Evolutionary conservation across 768 basidiomycete species (phyloP).

Genomic region (Termitomyces sp.): DNA sequence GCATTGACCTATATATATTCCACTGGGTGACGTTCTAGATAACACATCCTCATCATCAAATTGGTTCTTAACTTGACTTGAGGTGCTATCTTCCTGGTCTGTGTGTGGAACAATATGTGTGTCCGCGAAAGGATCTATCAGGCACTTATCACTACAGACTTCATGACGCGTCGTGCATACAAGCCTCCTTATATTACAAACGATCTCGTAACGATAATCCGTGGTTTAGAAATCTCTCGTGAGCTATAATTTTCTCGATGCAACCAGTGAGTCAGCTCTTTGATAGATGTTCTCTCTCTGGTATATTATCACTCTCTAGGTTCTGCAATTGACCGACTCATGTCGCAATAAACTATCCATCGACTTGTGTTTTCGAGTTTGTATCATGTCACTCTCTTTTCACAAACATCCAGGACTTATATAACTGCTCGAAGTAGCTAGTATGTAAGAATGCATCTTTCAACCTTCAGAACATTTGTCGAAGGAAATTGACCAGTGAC

Average conservation of each 20-base stretch:
- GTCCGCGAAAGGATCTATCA: neutral
- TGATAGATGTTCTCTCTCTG: neutral
- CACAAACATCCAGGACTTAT: no score
- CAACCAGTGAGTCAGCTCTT: neutral
- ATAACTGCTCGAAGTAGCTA: no score
- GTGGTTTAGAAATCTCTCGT: neutral
- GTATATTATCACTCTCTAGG: neutral
- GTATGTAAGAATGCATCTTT: no score
- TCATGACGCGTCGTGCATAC: slow-evolving; percentile 2
- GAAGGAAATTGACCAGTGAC: no score
- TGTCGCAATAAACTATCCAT: no score
- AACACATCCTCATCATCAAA: neutral
- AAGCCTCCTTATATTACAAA: slow-evolving; percentile 2
- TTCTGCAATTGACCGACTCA: neutral
- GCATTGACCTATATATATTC: neutral
- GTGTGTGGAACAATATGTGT: neutral
- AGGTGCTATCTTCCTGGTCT: neutral
- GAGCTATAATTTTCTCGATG: neutral
- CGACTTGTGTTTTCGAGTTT: no score
- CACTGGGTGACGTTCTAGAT: neutral
- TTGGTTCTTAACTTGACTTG: neutral
- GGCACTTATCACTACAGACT: neutral
- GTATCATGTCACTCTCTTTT: no score
- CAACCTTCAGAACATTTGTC: no score
- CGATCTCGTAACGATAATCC: neutral